Conservation (phyloP, 805 yeast genomes). For the Yarrowia sp. region DNA sequence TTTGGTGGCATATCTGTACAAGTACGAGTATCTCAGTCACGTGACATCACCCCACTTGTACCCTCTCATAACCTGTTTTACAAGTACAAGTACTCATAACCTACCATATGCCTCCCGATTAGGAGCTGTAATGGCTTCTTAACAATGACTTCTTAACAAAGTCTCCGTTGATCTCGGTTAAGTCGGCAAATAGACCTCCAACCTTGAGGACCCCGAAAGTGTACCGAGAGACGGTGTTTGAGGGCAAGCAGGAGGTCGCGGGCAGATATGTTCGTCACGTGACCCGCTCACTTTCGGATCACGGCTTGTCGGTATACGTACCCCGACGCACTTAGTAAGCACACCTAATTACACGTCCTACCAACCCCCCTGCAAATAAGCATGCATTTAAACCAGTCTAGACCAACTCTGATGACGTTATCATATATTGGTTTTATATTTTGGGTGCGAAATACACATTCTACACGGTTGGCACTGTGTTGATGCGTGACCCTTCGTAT, state of each 20-base stretch:
- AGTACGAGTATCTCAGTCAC: not conserved
- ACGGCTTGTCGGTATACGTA: too few species aligned
- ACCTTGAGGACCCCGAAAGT: not conserved
- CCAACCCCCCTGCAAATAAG: too few species aligned
- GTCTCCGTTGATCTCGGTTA: too few species aligned
- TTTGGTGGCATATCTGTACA: too few species aligned
- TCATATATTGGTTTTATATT: not conserved
- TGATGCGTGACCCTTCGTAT: too few species aligned
- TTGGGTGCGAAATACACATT: too few species aligned
- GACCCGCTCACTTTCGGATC: not conserved
- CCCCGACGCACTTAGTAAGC: too few species aligned
- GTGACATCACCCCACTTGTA: not conserved
- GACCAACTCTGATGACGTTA: constrained; percentile 16
- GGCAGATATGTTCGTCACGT: not conserved
- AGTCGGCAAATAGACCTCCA: constrained; percentile 11
- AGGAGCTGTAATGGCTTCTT: not conserved
- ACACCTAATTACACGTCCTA: too few species aligned
- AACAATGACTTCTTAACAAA: not conserved
- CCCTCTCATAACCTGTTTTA: not conserved
- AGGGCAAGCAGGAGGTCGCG: not conserved
- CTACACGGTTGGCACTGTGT: too few species aligned
- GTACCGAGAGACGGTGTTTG: not conserved
- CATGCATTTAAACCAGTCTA: not conserved
- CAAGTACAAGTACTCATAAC: not conserved
- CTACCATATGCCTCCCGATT: not conserved